phyloP scores from a whole-genome alignment of 768 basidiomycete species.

The Collybia nuda region DNA sequence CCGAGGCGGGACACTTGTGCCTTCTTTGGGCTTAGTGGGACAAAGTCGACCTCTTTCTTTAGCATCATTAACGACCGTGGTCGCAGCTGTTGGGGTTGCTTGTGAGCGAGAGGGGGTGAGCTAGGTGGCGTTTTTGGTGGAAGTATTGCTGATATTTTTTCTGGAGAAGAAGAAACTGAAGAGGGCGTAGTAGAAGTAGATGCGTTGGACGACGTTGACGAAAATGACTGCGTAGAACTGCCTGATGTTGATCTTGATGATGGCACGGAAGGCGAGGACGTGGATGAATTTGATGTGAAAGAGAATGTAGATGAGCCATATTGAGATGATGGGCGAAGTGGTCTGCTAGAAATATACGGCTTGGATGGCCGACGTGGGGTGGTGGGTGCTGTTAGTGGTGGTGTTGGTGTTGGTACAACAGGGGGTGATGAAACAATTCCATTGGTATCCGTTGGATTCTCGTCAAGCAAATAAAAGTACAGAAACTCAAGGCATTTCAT shows the following conservation, averaged over 20 bases:
- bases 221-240: conserved; percentile 39
- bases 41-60: conserved; percentile 68
- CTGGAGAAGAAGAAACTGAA: conserved; percentile 42
- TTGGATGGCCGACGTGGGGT: conserved; percentile 41
- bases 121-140: conserved; percentile 24
- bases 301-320: conserved; percentile 38
- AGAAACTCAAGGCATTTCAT: conserved; percentile 97
- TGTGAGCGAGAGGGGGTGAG: conserved; percentile 23
- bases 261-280: conserved; percentile 10
- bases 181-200: conserved; percentile 40
- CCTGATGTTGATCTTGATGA: conserved; percentile 42
- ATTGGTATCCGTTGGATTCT: conserved; percentile 40
- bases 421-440: conserved; percentile 8
- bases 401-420: conserved; percentile 19
- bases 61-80: conserved; percentile 64
- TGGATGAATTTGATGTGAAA: conserved; percentile 20
- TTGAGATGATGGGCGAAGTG: conserved; percentile 35
- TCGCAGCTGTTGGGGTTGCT: conserved; percentile 28
- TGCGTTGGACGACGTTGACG: conserved; percentile 39
- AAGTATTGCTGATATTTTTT: conserved; percentile 29
- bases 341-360: conserved; percentile 34
- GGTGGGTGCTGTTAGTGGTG: conserved; percentile 35
- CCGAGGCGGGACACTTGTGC: conserved; percentile 16
- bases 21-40: conserved; percentile 71
- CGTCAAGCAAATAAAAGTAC: conserved; percentile 93